Evolutionary conservation across 2,329 filamentous ascomycete species (phyloP), one percentile per base, ranked within the genome.

Genomic region (Hymenoscyphus occultus): DNA sequence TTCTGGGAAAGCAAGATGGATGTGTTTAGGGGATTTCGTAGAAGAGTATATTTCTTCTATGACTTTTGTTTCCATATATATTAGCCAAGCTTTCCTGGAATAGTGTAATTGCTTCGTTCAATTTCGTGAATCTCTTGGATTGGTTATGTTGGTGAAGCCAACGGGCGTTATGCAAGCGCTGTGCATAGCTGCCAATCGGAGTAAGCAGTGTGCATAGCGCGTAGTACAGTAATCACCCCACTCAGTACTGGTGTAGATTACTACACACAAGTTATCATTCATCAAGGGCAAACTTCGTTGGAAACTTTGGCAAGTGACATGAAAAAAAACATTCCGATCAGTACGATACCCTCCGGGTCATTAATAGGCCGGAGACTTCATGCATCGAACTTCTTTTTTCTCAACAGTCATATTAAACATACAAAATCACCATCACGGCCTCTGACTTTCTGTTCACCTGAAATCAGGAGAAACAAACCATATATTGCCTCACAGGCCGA

Each of bases 181-280:
- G 13, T n/a, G 3, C n/a, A 16, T 45, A n/a, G 35, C 5, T 19
- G 45, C 45, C 45, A 48, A 22, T 48, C 45, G n/a, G 45, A 51
- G 22, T 51, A 51, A 51, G 45, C 45, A 51, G 22, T n/a, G 19
- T 51, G 45, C 45, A 51, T 51, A 51, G 45, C 45, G 45, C 45
- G 45, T 19, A n/a, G 45, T 51, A 51, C 10, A 12, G 28, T 28
- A 28, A 28, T 28, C 28, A 28, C 28, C 28, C 28, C 45, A 51
- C 19, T 51, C 45, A 28, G 28, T 19, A 5, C 45, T 48, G 45
- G 19, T 48, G 5, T n/a, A 19, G 45, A 48, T 48, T 22, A 22
- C 45, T 48, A 22, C 45, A n/a, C 45, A 35, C 5, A 7, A 35
- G 6, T 35, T 16, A 45, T 45, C 45, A 48, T 48, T 22, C 10